Evolutionary conservation across 1,139 yeast genomes (phyloP).

Genomic region (Hyphopichia wangnamkhiaoensis): DNA sequence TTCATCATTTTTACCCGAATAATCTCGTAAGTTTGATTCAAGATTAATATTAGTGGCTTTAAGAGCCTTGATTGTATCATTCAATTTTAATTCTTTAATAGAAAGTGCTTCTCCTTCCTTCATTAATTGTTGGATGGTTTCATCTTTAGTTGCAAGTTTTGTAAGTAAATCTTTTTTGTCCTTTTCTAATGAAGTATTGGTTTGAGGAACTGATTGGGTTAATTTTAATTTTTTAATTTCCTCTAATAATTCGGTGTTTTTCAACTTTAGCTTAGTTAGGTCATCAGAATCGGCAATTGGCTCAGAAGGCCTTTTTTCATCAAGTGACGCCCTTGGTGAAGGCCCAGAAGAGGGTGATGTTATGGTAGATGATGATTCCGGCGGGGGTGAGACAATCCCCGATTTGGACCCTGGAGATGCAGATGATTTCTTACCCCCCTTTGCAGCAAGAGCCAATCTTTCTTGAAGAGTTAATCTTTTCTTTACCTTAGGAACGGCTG

Average conservation of each 20-base stretch:
- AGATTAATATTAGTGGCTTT: slow-evolving; percentile 50
- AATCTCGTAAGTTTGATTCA: slow-evolving; percentile 39
- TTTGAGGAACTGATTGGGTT: not conserved
- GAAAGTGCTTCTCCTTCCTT: slow-evolving; percentile 82
- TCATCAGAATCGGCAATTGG: slow-evolving; percentile 1
- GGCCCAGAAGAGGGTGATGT: slow-evolving; percentile 8
- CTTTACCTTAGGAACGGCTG: slow-evolving; percentile 15
- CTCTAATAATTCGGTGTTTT: slow-evolving; percentile 8
- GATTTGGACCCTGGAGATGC: no score
- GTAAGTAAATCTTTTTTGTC: slow-evolving; percentile 14
- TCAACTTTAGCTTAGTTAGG: slow-evolving; percentile 1
- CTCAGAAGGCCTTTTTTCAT: not conserved
- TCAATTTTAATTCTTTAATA: slow-evolving; percentile 68
- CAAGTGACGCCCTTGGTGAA: no score
- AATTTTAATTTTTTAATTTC: slow-evolving; percentile 9
- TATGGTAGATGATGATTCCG: slow-evolving; percentile 4
- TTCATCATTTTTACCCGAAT: slow-evolving; percentile 32
- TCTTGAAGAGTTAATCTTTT: slow-evolving; percentile 74
- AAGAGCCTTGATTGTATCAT: slow-evolving; percentile 65
- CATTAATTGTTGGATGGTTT: slow-evolving; percentile 56
- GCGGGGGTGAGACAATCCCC: slow-evolving; percentile 8
- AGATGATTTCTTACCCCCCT: slow-evolving; percentile 36
- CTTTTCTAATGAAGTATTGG: slow-evolving; percentile 9
- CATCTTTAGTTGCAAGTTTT: slow-evolving; percentile 52
- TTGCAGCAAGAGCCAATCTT: slow-evolving; percentile 78